Conservation (phyloP, 176 grass and related monocot genomes). For the Echinochloa phyllopogon region DNA sequence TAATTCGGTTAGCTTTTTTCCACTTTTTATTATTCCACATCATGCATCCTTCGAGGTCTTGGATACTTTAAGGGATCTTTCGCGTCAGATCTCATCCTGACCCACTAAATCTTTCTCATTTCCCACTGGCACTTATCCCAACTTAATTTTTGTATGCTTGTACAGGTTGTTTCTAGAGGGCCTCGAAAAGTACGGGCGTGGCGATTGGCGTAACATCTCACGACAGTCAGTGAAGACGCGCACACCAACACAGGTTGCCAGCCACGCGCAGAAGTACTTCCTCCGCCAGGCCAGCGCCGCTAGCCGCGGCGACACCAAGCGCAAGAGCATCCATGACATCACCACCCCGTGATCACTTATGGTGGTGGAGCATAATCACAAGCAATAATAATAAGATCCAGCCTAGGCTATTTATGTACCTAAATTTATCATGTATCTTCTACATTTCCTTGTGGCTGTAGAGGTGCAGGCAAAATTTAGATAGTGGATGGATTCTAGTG, state of each 20-base stretch:
- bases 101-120: neutral
- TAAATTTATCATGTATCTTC: neutral
- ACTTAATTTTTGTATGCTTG: neutral
- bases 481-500: conserved; percentile 24
- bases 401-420: neutral
- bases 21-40: no score
- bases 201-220: conserved; percentile 96
- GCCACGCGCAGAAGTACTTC: conserved; percentile 96
- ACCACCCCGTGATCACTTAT: conserved; percentile 48
- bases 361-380: neutral
- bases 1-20: no score
- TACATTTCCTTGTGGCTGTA: neutral
- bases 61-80: conserved; percentile 30
- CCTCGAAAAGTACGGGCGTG: conserved; percentile 78
- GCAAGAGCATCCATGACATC: conserved; percentile 98
- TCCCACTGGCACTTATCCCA: neutral
- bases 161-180: conserved; percentile 76
- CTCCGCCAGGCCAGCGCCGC: conserved; percentile 66
- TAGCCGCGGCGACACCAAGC: conserved; percentile 63
- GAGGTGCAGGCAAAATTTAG: neutral
- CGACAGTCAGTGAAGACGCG: conserved; percentile 84
- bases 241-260: conserved; percentile 90
- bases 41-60: conserved; percentile 16
- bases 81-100: conserved; percentile 1
- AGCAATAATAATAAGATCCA: neutral